These are phyloP conservation scores for Wallacemonas sp. DNA, from an alignment of 208 protist genomes.

Conservation along the genomic window DNA sequence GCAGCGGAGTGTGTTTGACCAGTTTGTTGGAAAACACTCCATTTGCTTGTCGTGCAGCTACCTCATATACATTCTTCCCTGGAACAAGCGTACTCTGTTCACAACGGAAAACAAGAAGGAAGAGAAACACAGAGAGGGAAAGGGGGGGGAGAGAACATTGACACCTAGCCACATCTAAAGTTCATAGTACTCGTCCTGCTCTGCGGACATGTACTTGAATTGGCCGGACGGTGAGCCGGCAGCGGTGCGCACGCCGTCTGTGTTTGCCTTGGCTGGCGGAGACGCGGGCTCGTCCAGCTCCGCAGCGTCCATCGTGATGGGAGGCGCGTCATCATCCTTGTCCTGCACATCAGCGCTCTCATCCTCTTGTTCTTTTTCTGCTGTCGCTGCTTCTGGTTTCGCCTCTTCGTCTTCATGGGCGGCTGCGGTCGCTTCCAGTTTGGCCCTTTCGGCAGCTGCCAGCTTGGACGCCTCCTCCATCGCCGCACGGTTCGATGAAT, in stretches of 20 bases:
- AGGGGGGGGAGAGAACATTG: background rate
- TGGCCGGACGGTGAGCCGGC: background rate
- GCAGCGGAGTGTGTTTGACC: background rate
- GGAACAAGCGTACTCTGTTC: background rate
- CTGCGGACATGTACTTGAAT: background rate
- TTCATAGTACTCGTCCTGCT: conserved; percentile 6
- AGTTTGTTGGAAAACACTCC: background rate
- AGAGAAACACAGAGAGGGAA: background rate
- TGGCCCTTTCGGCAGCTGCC: background rate
- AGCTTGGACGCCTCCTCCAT: background rate
- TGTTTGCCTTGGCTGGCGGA: background rate
- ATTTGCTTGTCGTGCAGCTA: background rate
- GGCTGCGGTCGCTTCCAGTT: no score
- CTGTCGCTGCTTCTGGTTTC: background rate
- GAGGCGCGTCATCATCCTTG: background rate
- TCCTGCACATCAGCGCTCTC: background rate
- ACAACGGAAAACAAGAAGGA: conserved; percentile 15
- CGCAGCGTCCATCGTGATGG: background rate
- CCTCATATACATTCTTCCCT: background rate
- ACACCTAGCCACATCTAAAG: background rate
- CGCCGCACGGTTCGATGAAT: conserved; percentile 14
- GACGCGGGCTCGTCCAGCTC: background rate
- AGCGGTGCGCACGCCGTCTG: background rate
- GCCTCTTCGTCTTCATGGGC: background rate
- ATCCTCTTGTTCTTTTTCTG: background rate